Conservation (phyloP, 2,329 filamentous ascomycete genomes). For the Fusarium sulawesiense region DNA sequence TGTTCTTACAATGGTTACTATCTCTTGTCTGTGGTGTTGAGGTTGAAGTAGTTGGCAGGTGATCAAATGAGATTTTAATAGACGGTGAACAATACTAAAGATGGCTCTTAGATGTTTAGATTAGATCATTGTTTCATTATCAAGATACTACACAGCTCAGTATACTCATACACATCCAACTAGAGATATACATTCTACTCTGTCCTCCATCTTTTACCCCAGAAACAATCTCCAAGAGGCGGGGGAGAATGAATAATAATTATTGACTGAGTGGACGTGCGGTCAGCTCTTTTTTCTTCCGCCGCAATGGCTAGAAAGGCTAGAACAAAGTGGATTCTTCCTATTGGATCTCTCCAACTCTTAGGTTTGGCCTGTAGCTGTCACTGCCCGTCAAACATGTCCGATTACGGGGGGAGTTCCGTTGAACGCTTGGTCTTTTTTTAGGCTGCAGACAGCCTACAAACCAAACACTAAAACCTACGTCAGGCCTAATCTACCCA, state of each 20-base stretch:
- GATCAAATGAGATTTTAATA: neutral
- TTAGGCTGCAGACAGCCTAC: neutral
- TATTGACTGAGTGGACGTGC: slow-evolving; percentile 8
- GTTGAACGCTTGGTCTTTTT: neutral
- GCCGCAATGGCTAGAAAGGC: slow-evolving; percentile 18
- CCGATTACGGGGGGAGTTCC: slow-evolving; percentile 23
- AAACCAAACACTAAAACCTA: neutral
- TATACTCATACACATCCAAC: neutral
- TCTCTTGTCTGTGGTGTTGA: slow-evolving; percentile 16
- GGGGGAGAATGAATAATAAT: slow-evolving; percentile 28
- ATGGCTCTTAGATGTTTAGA: neutral
- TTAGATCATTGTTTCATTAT: neutral
- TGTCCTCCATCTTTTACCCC: slow-evolving; percentile 27
- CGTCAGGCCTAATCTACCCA: neutral
- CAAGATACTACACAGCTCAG: neutral
- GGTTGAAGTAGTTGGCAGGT: neutral
- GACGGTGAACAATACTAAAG: neutral
- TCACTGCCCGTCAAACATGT: neutral
- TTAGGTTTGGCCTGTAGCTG: neutral
- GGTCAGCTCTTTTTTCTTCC: slow-evolving; percentile 16
- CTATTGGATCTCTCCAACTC: neutral
- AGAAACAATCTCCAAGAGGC: slow-evolving; percentile 23
- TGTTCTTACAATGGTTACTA: neutral
- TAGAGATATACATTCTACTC: neutral
- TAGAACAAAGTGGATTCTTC: slow-evolving; percentile 39